Conservation (phyloP, 805 yeast species). For the Blastobotrys robertii region DNA sequence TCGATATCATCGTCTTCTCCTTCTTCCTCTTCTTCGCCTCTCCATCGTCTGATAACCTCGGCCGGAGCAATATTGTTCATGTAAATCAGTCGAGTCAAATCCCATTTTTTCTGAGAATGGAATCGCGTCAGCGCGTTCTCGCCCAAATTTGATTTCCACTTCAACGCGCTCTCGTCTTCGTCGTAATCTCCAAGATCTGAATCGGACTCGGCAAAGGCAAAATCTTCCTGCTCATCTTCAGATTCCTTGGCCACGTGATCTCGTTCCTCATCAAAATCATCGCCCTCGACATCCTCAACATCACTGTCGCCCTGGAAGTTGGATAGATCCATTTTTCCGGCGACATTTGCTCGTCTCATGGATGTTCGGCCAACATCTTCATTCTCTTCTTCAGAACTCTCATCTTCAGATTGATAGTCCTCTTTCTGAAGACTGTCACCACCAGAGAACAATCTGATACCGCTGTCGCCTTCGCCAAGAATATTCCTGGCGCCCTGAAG, state of each 20-base stretch:
- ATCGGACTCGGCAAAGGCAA: slow-evolving; percentile 35
- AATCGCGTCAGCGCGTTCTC: slow-evolving; percentile 52
- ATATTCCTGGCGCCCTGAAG: slow-evolving; percentile 62
- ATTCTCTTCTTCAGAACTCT: slow-evolving; percentile 33
- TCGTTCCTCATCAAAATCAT: slow-evolving; percentile 17
- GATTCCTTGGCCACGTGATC: slow-evolving; percentile 5
- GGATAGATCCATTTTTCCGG: slow-evolving; percentile 30
- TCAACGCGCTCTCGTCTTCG: slow-evolving; percentile 18
- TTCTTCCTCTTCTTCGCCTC: slow-evolving; percentile 16
- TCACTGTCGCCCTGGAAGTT: slow-evolving; percentile 34
- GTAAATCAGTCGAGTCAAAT: slow-evolving; percentile 71
- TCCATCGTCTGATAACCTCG: slow-evolving; percentile 25
- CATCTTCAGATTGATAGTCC: slow-evolving; percentile 28
- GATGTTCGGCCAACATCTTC: slow-evolving; percentile 51
- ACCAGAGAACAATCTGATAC: slow-evolving; percentile 63
- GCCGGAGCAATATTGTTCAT: slow-evolving; percentile 66
- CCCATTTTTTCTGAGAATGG: slow-evolving; percentile 57
- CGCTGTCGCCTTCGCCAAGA: slow-evolving; percentile 54
- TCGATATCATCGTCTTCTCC: slow-evolving; percentile 21
- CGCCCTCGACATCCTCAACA: slow-evolving; percentile 36
- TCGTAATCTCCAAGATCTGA: slow-evolving; percentile 34
- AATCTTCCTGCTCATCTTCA: slow-evolving; percentile 37
- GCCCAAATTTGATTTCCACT: slow-evolving; percentile 27
- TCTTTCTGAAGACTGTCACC: slow-evolving; percentile 41
- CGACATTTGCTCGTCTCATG: slow-evolving; percentile 48